Conservation (phyloP, 768 basidiomycete genomes). For the Boletellus sp. region DNA sequence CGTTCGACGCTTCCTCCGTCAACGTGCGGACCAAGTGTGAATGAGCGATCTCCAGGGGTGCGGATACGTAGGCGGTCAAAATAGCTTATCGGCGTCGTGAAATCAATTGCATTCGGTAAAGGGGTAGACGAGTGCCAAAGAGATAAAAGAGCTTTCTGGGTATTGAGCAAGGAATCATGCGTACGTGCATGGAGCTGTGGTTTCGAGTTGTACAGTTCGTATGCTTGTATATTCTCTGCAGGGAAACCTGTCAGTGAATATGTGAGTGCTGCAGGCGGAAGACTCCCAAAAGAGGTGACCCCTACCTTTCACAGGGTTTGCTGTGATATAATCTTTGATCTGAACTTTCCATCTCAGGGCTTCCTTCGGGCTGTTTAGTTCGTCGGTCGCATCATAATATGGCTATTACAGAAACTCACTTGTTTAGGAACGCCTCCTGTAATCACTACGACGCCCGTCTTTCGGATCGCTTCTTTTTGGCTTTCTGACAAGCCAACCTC, state of each 20-base stretch:
- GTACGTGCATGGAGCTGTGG: conserved; percentile 65
- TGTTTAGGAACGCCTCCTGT: conserved; percentile 54
- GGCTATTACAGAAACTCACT: conserved; percentile 31
- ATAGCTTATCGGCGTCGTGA: conserved; percentile 65
- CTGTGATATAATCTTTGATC: conserved; percentile 51
- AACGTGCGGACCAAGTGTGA: conserved; percentile 61
- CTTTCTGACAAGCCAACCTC: conserved; percentile 44
- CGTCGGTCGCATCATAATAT: background rate
- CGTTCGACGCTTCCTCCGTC: conserved; percentile 54
- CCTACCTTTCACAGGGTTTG: conserved; percentile 52
- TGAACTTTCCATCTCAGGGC: conserved; percentile 56
- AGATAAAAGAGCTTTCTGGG: conserved; percentile 54
- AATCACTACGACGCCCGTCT: conserved; percentile 53
- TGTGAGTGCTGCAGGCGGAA: background rate
- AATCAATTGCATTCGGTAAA: conserved; percentile 38
- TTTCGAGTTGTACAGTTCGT: conserved; percentile 68
- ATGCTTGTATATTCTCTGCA: conserved; percentile 63
- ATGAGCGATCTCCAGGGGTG: conserved; percentile 63
- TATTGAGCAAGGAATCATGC: conserved; percentile 53
- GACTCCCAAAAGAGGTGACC: background rate
- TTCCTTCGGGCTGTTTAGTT: conserved; percentile 36
- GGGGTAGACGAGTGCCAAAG: conserved; percentile 52
- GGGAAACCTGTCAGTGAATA: conserved; percentile 52
- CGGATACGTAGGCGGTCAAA: conserved; percentile 75
- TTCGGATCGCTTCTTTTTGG: conserved; percentile 44